Conservation (phyloP, 2,329 filamentous ascomycete genomes). For the Esteya vermicola region DNA sequence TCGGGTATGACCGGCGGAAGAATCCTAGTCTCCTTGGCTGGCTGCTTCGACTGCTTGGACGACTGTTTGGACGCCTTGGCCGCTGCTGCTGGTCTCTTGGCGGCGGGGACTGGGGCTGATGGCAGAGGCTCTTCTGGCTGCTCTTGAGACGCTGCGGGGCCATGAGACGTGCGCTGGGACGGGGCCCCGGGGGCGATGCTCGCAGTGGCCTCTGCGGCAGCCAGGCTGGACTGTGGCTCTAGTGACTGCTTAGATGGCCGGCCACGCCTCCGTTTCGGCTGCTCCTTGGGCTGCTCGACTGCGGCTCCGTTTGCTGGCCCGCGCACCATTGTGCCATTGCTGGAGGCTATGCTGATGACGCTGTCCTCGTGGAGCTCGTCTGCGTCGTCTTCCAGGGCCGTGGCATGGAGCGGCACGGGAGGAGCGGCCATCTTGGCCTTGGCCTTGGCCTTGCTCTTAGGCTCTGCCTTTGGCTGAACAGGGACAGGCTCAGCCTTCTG, state of each 20-base stretch:
- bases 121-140: constrained; percentile 3
- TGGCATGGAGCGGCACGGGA: background rate
- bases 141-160: background rate
- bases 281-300: no score
- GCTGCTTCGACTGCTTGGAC: background rate
- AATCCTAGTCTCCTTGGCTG: background rate
- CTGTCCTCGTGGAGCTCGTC: constrained; percentile 13
- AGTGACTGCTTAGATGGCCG: constrained; percentile 18
- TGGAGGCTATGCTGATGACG: constrained; percentile 10
- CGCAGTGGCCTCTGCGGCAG: background rate
- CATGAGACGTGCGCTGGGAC: background rate
- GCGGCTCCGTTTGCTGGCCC: constrained; percentile 5
- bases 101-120: background rate
- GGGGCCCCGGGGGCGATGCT: background rate
- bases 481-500: constrained; percentile 1
- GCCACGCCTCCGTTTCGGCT: constrained; percentile 16
- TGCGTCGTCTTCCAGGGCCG: constrained; percentile 1
- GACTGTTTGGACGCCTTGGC: no score
- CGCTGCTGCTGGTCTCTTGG: background rate
- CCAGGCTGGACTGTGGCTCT: constrained; percentile 2
- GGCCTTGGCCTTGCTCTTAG: constrained; percentile 3
- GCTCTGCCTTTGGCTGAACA: constrained; percentile 1
- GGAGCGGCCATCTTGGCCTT: constrained; percentile 3
- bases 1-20: background rate
- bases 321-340: constrained; percentile 13